Base-by-base conservation (phyloP, 306 rosid species). In the Comarum palustre region DNA sequence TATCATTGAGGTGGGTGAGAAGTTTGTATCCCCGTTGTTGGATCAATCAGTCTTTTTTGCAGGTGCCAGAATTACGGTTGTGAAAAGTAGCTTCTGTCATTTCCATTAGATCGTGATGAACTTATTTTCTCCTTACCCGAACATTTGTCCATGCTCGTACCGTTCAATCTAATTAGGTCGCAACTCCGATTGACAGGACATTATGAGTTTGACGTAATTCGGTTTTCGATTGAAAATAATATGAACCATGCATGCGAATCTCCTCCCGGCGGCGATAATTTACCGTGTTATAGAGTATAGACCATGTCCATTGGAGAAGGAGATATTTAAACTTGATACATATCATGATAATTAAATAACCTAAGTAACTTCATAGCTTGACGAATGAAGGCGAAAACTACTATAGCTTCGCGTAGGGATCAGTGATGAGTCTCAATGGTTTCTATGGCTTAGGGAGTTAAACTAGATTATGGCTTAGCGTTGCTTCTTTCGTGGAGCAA, bases 31-130 rank as follows among this genome's bases (percentile, higher is more conserved):
- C 65, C 68, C 13, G 36, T 8, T 47, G 63, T 75, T n/a, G n/a
- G n/a, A n/a, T 61, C 64, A 71, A 81, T 81, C 81, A 73, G 29
- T 20, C 38, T 66, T n/a, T 46, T n/a, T 38, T 38, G 52, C 65
- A 62, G 80, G 69, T 69, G 74, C 78, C 70, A 31, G 67, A 77
- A 74, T 77, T 61, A 22, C 10, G 70, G 61, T 59, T 25, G 38
- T 8, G 19, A 55, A 71, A 84, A 79, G 80, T 61, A 38, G 50
- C 73, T 73, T 81, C 76, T 73, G 51, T 63, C 82, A 68, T 73
- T 50, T 66, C 36, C 19, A 7, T 17, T 34, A 36, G 15, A 39
- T 19, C 41, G 19, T 66, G 31, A 65, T 66, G 31, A 65, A 34
- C 31, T 19, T 68, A 58, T 64, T 78, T 55, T 64, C 24, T 17